Evolutionary conservation across 768 basidiomycete species (phyloP).

Genomic region (Chalciporus sphaerocephalus): DNA sequence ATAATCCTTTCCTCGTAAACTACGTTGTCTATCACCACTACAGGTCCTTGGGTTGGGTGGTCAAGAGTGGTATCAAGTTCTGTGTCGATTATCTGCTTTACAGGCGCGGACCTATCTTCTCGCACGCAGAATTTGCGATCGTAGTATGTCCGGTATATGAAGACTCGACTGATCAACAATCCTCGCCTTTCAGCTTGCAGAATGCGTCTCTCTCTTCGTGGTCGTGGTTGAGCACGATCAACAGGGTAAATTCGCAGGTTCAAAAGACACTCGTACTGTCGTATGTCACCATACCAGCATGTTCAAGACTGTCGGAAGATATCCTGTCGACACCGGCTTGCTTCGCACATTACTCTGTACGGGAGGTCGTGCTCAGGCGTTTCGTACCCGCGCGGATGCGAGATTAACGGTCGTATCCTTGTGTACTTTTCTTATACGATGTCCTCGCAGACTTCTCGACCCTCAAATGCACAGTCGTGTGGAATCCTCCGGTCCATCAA

Average conservation of each 20-base stretch:
- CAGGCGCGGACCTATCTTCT: conserved; percentile 90
- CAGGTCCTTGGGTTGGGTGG: conserved; percentile 94
- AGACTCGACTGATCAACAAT: conserved; percentile 64
- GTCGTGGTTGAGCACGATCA: conserved; percentile 96
- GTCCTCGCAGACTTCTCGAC: no score
- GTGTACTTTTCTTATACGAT: neutral
- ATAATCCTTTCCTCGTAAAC: conserved; percentile 89
- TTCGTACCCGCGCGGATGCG: conserved; percentile 94
- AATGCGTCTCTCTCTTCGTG: conserved; percentile 76
- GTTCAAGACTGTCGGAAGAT: conserved; percentile 47
- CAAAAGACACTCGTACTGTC: conserved; percentile 94
- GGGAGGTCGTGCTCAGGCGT: conserved; percentile 78
- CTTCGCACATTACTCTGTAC: conserved; percentile 70
- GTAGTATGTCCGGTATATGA: conserved; percentile 90
- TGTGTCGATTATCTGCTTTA: conserved; percentile 94
- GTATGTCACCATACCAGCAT: conserved; percentile 89
- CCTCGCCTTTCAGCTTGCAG: conserved; percentile 60
- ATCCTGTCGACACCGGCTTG: conserved; percentile 68
- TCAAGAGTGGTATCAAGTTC: conserved; percentile 95
- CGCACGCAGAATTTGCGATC: conserved; percentile 92
- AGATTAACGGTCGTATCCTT: conserved; percentile 41
- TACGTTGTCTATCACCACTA: conserved; percentile 94
- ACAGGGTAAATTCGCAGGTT: conserved; percentile 93
- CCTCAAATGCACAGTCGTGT: no score
- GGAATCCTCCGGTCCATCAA: no score